Evolutionary conservation across 2,329 filamentous ascomycete genomes (phyloP).

Genomic region (Eurotiales sp.): DNA sequence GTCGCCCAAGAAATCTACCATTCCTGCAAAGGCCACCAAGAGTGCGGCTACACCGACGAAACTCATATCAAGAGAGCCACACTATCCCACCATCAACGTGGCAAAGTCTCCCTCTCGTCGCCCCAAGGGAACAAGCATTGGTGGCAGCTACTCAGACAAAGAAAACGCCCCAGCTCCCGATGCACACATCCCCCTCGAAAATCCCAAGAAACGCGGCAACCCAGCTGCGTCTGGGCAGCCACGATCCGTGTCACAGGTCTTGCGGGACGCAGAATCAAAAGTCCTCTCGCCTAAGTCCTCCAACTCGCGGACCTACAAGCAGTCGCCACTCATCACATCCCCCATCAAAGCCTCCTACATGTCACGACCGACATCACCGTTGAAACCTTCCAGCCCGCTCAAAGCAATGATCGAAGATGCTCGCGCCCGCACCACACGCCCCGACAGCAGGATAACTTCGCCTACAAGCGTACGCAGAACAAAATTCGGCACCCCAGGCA

Average conservation of each 20-base stretch:
- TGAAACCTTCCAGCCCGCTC: slow-evolving; percentile 51
- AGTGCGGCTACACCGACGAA: slow-evolving; percentile 19
- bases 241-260: slow-evolving; percentile 41
- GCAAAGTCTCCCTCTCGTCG: slow-evolving; percentile 27
- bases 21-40: slow-evolving; percentile 28
- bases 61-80: slow-evolving; percentile 27
- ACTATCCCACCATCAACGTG: slow-evolving; percentile 24
- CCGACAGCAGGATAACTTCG: slow-evolving; percentile 13
- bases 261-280: slow-evolving; percentile 48
- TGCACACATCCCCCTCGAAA: slow-evolving; percentile 52
- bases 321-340: slow-evolving; percentile 49
- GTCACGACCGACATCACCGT: slow-evolving; percentile 58
- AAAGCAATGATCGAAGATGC: slow-evolving; percentile 25
- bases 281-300: slow-evolving; percentile 79
- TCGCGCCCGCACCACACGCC: slow-evolving; percentile 23
- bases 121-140: slow-evolving; percentile 50
- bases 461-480: slow-evolving; percentile 20
- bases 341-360: slow-evolving; percentile 46
- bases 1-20: slow-evolving; percentile 30
- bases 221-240: slow-evolving; percentile 36
- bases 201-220: slow-evolving; percentile 65
- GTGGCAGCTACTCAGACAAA: slow-evolving; percentile 65
- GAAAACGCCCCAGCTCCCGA: slow-evolving; percentile 58
- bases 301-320: slow-evolving; percentile 67
- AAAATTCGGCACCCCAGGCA: no score